Conservation (phyloP, 177 flowering plant species). For the Vitis hybrid region DNA sequence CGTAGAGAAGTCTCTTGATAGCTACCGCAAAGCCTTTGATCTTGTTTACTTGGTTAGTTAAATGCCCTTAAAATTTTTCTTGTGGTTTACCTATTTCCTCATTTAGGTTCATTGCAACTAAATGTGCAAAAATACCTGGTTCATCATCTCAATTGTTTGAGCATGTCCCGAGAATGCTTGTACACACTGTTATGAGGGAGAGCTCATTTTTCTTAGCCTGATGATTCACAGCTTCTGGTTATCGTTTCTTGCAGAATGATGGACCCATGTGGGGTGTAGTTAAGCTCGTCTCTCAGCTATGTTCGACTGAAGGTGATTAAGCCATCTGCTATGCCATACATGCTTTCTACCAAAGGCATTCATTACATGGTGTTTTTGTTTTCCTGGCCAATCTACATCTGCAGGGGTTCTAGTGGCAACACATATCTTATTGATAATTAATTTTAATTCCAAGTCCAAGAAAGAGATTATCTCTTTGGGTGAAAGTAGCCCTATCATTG, state of each 20-base stretch:
- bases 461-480: too few species aligned
- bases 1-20: conserved; percentile 57
- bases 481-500: too few species aligned
- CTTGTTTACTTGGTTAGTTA: conserved; percentile 72
- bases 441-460: too few species aligned
- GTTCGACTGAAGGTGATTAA: conserved; percentile 18
- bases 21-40: conserved; percentile 71
- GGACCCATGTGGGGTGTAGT: conserved; percentile 80
- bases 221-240: background rate
- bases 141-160: background rate
- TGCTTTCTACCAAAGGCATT: too few species aligned
- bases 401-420: too few species aligned
- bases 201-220: background rate
- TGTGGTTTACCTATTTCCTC: background rate
- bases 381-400: too few species aligned
- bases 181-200: background rate
- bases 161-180: too few species aligned
- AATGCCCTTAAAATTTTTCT: background rate
- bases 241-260: conserved; percentile 66
- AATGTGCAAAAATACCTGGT: too few species aligned
- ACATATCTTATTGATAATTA: too few species aligned
- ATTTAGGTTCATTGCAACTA: background rate
- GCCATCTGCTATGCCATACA: too few species aligned
- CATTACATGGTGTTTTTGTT: too few species aligned
- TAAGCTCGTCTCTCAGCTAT: conserved; percentile 66